Evolutionary conservation across 208 protist genomes (phyloP).

Genomic region (Crithidia acanthocephali): DNA sequence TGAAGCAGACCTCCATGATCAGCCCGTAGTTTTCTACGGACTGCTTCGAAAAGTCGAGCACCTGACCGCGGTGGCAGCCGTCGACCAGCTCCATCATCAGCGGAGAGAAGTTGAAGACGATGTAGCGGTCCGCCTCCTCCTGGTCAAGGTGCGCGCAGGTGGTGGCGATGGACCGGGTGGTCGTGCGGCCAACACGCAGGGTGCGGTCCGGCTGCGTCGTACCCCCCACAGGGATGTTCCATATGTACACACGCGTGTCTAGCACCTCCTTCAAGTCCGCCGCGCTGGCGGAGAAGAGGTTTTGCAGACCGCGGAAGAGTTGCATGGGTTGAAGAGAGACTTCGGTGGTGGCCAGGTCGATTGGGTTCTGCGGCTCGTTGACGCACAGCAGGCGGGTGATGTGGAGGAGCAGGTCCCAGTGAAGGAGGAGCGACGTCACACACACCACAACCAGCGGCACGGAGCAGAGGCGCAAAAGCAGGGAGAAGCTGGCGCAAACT

Average conservation of each 20-base stretch:
- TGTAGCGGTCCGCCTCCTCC: constrained; percentile 58
- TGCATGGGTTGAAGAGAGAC: constrained; percentile 34
- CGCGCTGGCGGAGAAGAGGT: constrained; percentile 32
- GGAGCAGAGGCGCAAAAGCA: constrained; percentile 12
- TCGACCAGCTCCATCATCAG: constrained; percentile 76
- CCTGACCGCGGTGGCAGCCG: constrained; percentile 52
- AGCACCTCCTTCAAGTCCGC: constrained; percentile 55
- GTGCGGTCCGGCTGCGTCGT: constrained; percentile 47
- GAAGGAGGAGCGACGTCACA: neutral
- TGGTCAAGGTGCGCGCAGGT: constrained; percentile 57
- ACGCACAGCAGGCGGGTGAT: constrained; percentile 9
- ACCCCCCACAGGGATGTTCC: constrained; percentile 73
- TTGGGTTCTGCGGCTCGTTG: constrained; percentile 14
- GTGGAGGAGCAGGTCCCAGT: constrained; percentile 11
- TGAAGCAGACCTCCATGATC: constrained; percentile 79
- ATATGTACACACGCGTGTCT: constrained; percentile 76
- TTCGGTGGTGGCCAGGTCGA: neutral
- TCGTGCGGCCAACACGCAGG: constrained; percentile 46
- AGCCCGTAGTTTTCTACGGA: constrained; percentile 68
- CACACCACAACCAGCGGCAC: neutral
- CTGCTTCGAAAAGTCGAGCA: constrained; percentile 83
- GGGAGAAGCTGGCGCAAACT: neutral
- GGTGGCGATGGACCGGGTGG: constrained; percentile 51
- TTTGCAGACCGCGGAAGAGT: constrained; percentile 45
- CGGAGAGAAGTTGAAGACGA: constrained; percentile 86